These are phyloP conservation scores for Aplosporella prunicola DNA, from an alignment of 2,329 filamentous ascomycete genomes.

Conservation along the genomic window DNA sequence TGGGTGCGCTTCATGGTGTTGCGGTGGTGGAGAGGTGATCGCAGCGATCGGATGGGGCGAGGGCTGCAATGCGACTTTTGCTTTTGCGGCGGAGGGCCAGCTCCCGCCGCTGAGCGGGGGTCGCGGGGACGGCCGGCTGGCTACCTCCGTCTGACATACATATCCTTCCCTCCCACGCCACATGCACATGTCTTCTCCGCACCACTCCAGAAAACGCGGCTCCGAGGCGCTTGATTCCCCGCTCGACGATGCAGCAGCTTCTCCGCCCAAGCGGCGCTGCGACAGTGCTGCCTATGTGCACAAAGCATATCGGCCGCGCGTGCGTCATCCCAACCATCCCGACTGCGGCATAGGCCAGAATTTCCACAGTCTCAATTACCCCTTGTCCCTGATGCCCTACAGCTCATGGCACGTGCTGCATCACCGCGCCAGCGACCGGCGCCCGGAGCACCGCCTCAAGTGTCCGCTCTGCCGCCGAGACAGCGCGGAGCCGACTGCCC, in stretches of 20 bases:
- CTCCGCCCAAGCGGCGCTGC: background rate
- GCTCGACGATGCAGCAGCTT: background rate
- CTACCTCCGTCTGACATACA: too few species aligned
- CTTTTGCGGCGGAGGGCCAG: background rate
- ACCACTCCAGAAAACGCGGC: background rate
- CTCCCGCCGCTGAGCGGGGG: too few species aligned
- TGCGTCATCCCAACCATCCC: conserved; percentile 16
- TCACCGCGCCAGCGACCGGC: conserved; percentile 8
- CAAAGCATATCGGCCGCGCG: conserved; percentile 4
- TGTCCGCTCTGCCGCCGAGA: conserved; percentile 15
- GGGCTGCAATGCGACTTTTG: too few species aligned
- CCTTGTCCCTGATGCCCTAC: conserved; percentile 18
- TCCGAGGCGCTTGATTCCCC: background rate
- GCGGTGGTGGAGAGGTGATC: background rate
- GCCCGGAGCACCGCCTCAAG: conserved; percentile 10
- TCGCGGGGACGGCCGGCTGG: too few species aligned
- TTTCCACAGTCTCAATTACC: conserved; percentile 20
- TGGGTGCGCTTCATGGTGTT: conserved; percentile 19
- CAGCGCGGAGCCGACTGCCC: conserved; percentile 14
- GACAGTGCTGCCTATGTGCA: conserved; percentile 6
- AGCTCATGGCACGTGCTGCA: conserved; percentile 20
- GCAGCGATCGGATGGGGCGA: too few species aligned
- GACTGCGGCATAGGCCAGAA: conserved; percentile 16
- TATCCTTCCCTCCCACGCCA: too few species aligned
- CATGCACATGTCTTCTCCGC: too few species aligned